A percentile compares a stretch with the other conserved stretches of the same genome.
These are phyloP conservation scores for Fonsecaea multimorphosa DNA, from an alignment of 2,329 filamentous ascomycete species.

Conservation along the genomic window DNA sequence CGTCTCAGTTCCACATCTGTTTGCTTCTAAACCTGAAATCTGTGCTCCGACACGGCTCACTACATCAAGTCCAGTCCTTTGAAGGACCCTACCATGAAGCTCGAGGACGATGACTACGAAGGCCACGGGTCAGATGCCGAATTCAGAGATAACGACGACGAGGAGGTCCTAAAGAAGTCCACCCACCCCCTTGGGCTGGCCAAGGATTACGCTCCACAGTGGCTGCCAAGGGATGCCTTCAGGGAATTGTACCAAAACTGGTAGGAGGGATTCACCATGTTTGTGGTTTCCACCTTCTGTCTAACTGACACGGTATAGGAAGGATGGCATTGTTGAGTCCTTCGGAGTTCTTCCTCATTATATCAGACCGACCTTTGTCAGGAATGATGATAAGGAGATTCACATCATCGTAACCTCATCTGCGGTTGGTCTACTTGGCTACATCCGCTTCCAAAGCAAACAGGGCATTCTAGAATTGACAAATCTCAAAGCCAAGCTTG, in stretches of 20 bases:
- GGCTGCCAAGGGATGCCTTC: conserved; percentile 31
- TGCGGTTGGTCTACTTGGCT: conserved; percentile 33
- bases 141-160: neutral
- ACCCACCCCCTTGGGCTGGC: conserved; percentile 2
- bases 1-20: no score
- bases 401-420: conserved; percentile 14
- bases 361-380: conserved; percentile 17
- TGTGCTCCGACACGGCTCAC: neutral
- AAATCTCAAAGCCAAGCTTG: conserved; percentile 39
- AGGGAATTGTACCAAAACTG: conserved; percentile 37
- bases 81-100: neutral
- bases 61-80: neutral
- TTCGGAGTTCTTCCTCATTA: conserved; percentile 19
- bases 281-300: neutral
- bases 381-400: conserved; percentile 17
- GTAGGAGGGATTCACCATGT: conserved; percentile 10
- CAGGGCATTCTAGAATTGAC: conserved; percentile 36
- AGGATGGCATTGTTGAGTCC: conserved; percentile 31
- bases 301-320: conserved; percentile 25
- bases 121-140: neutral
- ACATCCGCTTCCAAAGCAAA: conserved; percentile 36
- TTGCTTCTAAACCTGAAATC: neutral
- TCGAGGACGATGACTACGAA: neutral
- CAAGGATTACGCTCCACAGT: conserved; percentile 21
- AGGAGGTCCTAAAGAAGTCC: neutral